Conservation (phyloP, 176 grass and related monocot genomes). For the Canna indica region DNA sequence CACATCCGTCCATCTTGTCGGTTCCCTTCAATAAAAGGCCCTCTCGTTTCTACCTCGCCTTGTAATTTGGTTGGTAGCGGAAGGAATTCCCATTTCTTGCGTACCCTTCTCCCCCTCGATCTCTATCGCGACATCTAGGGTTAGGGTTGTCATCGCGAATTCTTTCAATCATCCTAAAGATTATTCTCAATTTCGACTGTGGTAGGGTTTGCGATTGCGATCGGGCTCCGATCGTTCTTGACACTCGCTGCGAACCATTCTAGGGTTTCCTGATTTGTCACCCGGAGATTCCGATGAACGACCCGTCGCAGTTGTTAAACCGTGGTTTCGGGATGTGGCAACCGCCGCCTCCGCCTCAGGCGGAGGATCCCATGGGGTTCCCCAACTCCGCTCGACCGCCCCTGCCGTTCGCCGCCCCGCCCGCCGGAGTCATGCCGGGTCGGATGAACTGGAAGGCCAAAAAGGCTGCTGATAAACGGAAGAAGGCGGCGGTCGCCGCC, state of each 20-base stretch:
- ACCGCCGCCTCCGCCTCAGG: constrained; percentile 29
- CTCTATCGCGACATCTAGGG: constrained; percentile 2
- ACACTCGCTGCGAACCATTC: not conserved
- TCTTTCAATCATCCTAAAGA: not conserved
- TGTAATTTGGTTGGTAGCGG: too few relatives aligned
- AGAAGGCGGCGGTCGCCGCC: constrained; percentile 21
- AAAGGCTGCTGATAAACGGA: constrained; percentile 33
- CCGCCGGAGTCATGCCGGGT: constrained; percentile 17
- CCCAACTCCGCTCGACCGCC: not conserved
- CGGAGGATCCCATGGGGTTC: constrained; percentile 19
- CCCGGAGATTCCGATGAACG: constrained; percentile 30
- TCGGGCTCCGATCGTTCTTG: not conserved
- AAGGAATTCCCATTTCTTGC: not conserved
- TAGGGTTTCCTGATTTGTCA: not conserved
- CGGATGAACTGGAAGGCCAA: constrained; percentile 29
- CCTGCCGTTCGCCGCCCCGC: constrained; percentile 11
- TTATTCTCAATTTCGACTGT: not conserved
- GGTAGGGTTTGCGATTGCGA: not conserved
- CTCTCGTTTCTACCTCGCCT: too few relatives aligned
- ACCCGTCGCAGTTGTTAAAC: constrained; percentile 54
- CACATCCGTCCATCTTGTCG: not conserved
- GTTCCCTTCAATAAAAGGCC: not conserved
- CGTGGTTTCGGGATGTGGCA: constrained; percentile 40
- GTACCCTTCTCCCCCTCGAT: not conserved
- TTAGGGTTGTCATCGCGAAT: not conserved